Evolutionary conservation across 2,329 filamentous ascomycete species (phyloP).

Genomic region (Parascedosporium putredinis): DNA sequence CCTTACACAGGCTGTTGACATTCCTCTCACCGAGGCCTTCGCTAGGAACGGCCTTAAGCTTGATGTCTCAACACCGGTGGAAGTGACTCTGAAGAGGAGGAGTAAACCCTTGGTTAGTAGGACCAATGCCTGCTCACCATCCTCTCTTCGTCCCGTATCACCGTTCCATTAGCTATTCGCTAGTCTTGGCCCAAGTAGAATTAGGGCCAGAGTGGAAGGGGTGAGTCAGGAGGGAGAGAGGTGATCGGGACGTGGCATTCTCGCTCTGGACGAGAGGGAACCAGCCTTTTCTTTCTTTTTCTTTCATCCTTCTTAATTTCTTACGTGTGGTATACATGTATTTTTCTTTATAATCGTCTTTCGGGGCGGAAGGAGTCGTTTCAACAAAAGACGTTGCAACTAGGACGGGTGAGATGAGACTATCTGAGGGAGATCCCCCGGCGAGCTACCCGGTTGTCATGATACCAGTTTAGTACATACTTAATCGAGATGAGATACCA

Average conservation of each 20-base stretch:
- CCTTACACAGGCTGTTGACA: constrained; percentile 38
- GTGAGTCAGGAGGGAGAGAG: neutral
- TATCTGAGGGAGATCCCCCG: too few relatives aligned
- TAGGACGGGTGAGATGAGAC: too few relatives aligned
- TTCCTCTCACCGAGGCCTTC: constrained; percentile 36
- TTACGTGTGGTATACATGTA: neutral
- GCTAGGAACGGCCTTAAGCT: neutral
- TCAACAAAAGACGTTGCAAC: too few relatives aligned
- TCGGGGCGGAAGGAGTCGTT: too few relatives aligned
- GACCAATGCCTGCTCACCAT: too few relatives aligned
- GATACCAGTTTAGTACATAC: neutral
- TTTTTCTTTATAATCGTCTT: too few relatives aligned
- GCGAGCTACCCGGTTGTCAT: neutral
- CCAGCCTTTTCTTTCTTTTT: too few relatives aligned
- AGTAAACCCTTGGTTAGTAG: neutral
- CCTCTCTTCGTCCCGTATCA: too few relatives aligned
- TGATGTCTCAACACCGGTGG: neutral
- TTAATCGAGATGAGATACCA: constrained; percentile 2
- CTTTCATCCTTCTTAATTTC: too few relatives aligned
- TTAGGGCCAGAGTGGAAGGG: neutral
- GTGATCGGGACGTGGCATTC: neutral
- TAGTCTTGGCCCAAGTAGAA: too few relatives aligned
- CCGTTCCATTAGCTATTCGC: too few relatives aligned
- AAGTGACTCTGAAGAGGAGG: neutral
- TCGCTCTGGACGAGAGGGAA: neutral